Conservation (phyloP, 495 filamentous ascomycete genomes). For the Chaetomium fimeti region DNA sequence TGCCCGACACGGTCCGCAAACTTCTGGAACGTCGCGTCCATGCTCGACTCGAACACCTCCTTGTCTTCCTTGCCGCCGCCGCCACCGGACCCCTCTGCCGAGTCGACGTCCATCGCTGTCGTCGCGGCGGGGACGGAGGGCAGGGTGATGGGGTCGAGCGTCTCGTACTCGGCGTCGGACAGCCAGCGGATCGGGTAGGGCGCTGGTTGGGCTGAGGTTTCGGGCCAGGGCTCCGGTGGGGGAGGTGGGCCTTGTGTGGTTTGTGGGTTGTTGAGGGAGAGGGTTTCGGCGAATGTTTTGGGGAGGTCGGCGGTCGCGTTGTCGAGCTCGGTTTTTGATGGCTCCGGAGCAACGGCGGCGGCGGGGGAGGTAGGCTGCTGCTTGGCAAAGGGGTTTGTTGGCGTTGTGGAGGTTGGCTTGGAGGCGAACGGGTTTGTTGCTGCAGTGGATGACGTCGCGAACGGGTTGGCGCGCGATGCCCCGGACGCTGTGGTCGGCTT, state of each 20-base stretch:
- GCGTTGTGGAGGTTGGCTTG: conserved; percentile 23
- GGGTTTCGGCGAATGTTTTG: conserved; percentile 66
- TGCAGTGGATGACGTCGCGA: conserved; percentile 40
- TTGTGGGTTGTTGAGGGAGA: conserved; percentile 50
- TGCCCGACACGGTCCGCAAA: conserved; percentile 85
- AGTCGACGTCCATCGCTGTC: conserved; percentile 58
- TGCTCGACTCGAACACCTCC: conserved; percentile 75
- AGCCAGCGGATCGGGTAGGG: conserved; percentile 77
- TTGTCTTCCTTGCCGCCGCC: conserved; percentile 66
- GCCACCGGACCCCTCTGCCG: conserved; percentile 39
- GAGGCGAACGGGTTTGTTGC: conserved; percentile 40
- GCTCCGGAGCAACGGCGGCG: too few species aligned
- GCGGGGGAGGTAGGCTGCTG: conserved; percentile 4
- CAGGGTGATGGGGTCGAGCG: conserved; percentile 57
- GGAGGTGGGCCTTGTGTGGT: conserved; percentile 42
- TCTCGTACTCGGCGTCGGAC: conserved; percentile 86
- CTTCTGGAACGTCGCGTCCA: conserved; percentile 87
- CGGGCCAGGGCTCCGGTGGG: conserved; percentile 71
- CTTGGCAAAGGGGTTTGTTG: conserved; percentile 40
- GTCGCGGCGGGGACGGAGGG: conserved; percentile 45
- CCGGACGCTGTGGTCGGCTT: conserved; percentile 35
- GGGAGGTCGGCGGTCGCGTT: conserved; percentile 49
- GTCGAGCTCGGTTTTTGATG: conserved; percentile 29
- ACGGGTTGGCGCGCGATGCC: conserved; percentile 46
- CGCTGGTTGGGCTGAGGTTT: conserved; percentile 57